Percentiles rank a stretch among this genome's conserved stretches.
Conservation (phyloP, 345 rosid species). For the Laguncularia racemosa region DNA sequence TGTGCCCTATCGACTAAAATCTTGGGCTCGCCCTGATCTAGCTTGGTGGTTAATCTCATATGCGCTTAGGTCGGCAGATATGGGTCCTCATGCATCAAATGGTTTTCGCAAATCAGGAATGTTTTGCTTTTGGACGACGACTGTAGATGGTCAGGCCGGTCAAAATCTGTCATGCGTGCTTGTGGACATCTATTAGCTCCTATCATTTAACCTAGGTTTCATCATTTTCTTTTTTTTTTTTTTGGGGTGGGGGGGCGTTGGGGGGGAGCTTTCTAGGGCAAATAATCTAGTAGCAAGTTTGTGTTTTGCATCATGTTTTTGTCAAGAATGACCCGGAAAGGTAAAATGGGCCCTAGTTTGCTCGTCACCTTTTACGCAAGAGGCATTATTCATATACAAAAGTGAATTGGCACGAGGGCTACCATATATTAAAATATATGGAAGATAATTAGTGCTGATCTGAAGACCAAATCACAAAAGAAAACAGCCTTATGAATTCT, state of each 20-base stretch:
- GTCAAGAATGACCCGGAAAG: background rate
- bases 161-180: conserved; percentile 5
- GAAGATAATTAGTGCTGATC: background rate
- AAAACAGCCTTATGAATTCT: background rate
- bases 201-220: background rate
- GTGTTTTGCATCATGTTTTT: conserved; percentile 5
- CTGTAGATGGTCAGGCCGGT: background rate
- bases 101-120: too few species aligned
- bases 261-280: background rate
- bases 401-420: conserved; percentile 5
- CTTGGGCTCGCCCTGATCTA: too few species aligned
- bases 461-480: conserved; percentile 6
- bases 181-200: background rate
- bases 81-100: background rate
- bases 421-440: background rate
- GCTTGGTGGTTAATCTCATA: too few species aligned
- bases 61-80: too few species aligned
- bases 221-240: too few species aligned
- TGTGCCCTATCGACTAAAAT: too few species aligned
- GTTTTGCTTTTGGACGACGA: background rate
- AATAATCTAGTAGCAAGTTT: background rate
- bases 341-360: background rate
- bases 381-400: background rate
- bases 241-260: too few species aligned
- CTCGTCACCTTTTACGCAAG: background rate